These are phyloP conservation scores for Xylogone sp. DNA, from an alignment of 2,329 filamentous ascomycete species.

Conservation along the genomic window DNA sequence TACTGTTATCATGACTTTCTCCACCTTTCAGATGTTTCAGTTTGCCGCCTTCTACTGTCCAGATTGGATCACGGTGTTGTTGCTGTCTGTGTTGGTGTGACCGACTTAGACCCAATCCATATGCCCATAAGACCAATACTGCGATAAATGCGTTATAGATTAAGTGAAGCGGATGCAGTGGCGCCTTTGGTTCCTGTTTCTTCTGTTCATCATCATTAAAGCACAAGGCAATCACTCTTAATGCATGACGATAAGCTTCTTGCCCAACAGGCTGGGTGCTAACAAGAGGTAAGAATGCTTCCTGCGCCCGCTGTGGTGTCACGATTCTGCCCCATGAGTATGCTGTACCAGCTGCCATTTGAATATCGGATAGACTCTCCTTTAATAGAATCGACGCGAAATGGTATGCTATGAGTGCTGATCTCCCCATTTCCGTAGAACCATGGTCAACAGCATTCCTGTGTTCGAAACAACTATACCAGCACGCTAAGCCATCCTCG, in stretches of 20 bases:
- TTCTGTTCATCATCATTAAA: constrained; percentile 10
- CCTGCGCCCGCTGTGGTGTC: constrained; percentile 17
- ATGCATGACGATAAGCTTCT: constrained; percentile 16
- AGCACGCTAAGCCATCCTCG: constrained; percentile 13
- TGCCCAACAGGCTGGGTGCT: constrained; percentile 15
- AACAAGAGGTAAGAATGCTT: constrained; percentile 15
- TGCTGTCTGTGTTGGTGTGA: not conserved
- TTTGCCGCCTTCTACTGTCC: constrained; percentile 2
- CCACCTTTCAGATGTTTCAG: not conserved
- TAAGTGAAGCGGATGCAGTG: constrained; percentile 4
- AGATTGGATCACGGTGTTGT: not conserved
- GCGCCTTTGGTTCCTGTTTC: not conserved
- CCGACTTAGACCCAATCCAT: constrained; percentile 2
- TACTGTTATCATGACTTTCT: not conserved
- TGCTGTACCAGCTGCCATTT: constrained; percentile 19
- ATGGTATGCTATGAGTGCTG: constrained; percentile 16
- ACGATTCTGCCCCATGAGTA: constrained; percentile 18
- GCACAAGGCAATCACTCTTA: constrained; percentile 16
- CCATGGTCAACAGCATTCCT: constrained; percentile 9
- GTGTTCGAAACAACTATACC: constrained; percentile 14
- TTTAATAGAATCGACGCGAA: constrained; percentile 15
- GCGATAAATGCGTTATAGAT: constrained; percentile 3
- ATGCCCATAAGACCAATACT: constrained; percentile 2
- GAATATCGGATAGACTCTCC: constrained; percentile 17
- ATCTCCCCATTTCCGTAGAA: constrained; percentile 11